These are phyloP conservation scores for Fomitopsis pinicola DNA, from an alignment of 1,284 basidiomycete species.

Conservation along the genomic window DNA sequence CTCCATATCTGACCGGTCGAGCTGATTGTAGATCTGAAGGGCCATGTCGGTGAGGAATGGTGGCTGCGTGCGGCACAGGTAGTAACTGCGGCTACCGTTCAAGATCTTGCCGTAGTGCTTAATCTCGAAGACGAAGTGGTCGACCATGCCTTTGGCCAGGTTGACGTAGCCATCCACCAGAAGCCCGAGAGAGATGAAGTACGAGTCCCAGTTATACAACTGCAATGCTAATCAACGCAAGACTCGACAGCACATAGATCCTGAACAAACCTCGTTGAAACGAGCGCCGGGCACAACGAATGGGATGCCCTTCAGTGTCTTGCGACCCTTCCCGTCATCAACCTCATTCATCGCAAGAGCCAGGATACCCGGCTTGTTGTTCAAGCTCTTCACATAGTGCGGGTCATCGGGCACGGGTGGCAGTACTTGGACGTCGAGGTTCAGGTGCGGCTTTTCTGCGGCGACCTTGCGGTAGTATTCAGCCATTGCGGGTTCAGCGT, in stretches of 20 bases:
- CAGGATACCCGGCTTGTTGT: constrained; percentile 90
- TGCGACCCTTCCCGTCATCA: constrained; percentile 74
- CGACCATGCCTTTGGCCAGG: constrained; percentile 96
- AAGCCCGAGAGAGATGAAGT: constrained; percentile 92
- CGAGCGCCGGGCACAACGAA: constrained; percentile 97
- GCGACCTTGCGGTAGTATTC: constrained; percentile 88
- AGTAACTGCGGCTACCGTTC: constrained; percentile 81
- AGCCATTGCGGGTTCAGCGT: constrained; percentile 89
- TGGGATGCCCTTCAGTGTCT: constrained; percentile 87
- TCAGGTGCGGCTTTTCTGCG: constrained; percentile 83
- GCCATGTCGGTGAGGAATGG: constrained; percentile 99
- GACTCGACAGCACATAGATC: not conserved
- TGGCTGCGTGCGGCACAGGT: constrained; percentile 93
- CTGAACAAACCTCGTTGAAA: constrained; percentile 84
- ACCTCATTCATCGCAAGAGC: constrained; percentile 94
- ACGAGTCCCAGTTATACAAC: constrained; percentile 92
- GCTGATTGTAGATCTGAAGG: constrained; percentile 94
- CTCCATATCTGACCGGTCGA: constrained; percentile 80
- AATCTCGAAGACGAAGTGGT: constrained; percentile 99
- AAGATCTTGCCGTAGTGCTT: constrained; percentile 92
- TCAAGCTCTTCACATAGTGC: constrained; percentile 87
- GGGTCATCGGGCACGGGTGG: constrained; percentile 86
- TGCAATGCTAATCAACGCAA: constrained; percentile 24
- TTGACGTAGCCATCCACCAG: constrained; percentile 91
- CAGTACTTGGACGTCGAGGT: constrained; percentile 86